phyloP scores from a whole-genome alignment of 1,284 basidiomycete species.

The Tilletia caries region DNA sequence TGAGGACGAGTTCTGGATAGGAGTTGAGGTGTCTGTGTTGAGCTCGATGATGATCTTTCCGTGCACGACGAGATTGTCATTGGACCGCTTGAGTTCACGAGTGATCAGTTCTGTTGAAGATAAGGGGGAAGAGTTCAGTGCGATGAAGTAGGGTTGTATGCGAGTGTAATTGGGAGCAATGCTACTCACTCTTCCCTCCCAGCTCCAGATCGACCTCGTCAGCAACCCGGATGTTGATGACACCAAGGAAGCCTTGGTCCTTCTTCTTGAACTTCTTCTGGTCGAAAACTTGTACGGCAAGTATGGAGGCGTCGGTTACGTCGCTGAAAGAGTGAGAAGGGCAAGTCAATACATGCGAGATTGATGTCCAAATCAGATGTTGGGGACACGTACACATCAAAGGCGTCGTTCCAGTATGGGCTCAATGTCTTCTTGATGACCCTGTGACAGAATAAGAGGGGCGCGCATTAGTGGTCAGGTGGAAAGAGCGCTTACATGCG shows the following conservation, averaged over 20 bases:
- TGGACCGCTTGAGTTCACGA: slow-evolving; percentile 52
- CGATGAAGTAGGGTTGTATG: not conserved
- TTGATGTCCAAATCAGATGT: not conserved
- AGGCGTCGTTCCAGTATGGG: slow-evolving; percentile 54
- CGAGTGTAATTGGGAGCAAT: not conserved
- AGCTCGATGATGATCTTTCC: slow-evolving; percentile 54
- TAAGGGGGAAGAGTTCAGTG: slow-evolving; percentile 63
- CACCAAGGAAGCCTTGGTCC: slow-evolving; percentile 90
- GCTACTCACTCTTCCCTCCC: slow-evolving; percentile 74
- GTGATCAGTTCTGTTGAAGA: slow-evolving; percentile 39
- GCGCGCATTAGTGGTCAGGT: too few species aligned
- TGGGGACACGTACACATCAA: slow-evolving; percentile 33
- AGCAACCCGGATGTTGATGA: slow-evolving; percentile 83
- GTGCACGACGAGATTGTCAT: slow-evolving; percentile 53
- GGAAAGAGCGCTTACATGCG: not conserved
- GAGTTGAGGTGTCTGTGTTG: slow-evolving; percentile 51
- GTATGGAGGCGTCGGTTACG: slow-evolving; percentile 83
- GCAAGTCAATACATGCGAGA: not conserved
- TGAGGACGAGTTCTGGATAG: slow-evolving; percentile 42
- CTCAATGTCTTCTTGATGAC: slow-evolving; percentile 54
- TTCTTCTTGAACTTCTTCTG: slow-evolving; percentile 94
- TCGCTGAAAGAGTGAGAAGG: not conserved
- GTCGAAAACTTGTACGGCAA: slow-evolving; percentile 93
- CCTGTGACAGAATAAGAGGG: slow-evolving; percentile 9
- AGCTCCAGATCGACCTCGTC: slow-evolving; percentile 85